Evolutionary conservation across 768 basidiomycete species (phyloP), one percentile per base, ranked within the genome.

Genomic region (Obba rivulosa): DNA sequence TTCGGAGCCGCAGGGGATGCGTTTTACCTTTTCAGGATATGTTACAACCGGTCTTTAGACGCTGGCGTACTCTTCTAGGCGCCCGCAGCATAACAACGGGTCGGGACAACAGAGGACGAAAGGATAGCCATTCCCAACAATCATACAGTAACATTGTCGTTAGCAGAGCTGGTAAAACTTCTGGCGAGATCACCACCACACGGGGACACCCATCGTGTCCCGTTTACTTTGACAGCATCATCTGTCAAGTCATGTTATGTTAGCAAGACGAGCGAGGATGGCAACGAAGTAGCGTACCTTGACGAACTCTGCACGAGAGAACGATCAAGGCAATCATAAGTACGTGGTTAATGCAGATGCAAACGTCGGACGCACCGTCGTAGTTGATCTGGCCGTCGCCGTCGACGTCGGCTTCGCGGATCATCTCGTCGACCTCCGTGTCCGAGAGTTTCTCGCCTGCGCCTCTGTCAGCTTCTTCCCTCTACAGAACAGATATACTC

Each of bases 341-440:
- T 34, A 38, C 34, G 41, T 34, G 28, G 28, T 34, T 18, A 45
- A 17, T 23, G 53, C 18, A 56, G 38, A 14, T 3, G 25, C 17
- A 18, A 8, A 56, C 2, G 39, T 21, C 22, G 22, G 18, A 61
- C 77, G 48, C 50, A 85, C 86, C 86, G 2, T 87, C 83, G 63
- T 88, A 92, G 69, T 89, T 86, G 70, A 90, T 88, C 70, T 91
- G 88, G n/a, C 91, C 91, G 65, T 92, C 90, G 44, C 93, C 92
- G 62, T 96, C 91, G 43, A 91, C 77, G 64, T 96, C 92, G 48
- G 92, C 93, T 70, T 96, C 93, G 46, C 92, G 83, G 64, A 96
- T 96, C 92, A 96, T 94, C 75, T 94, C 92, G 52, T 91, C 87
- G 54, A 94, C 91, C 68, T 95, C 92, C 8, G 62, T 74, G 55